phyloP scores from a whole-genome alignment of 352 stramenopile species.

The Phytophthora pinifolia region DNA sequence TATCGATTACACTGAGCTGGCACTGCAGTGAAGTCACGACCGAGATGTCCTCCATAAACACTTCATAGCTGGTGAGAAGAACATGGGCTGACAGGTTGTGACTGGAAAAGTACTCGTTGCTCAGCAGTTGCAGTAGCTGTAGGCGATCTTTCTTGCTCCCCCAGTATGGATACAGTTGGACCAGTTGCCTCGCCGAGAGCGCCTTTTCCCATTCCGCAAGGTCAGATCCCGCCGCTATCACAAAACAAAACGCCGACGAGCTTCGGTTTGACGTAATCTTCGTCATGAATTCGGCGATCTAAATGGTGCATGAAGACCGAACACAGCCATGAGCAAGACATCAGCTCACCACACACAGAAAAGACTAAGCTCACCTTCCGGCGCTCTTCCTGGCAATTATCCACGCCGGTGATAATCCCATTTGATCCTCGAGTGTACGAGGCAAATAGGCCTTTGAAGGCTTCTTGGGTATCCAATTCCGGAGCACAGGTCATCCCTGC shows the following conservation, averaged over 20 bases:
- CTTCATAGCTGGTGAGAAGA: conserved; percentile 57
- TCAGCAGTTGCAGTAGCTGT: conserved; percentile 39
- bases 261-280: conserved; percentile 30
- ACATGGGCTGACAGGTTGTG: conserved; percentile 40
- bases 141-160: conserved; percentile 42
- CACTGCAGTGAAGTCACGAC: conserved; percentile 45
- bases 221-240: conserved; percentile 42
- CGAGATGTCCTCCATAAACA: conserved; percentile 51
- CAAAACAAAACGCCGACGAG: conserved; percentile 41
- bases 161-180: conserved; percentile 59
- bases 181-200: conserved; percentile 24
- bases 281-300: conserved; percentile 37
- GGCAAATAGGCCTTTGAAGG: conserved; percentile 15
- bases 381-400: conserved; percentile 24
- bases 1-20: conserved; percentile 49
- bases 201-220: conserved; percentile 42
- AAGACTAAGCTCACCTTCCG: conserved; percentile 22
- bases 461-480: conserved; percentile 9
- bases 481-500: not conserved
- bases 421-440: conserved; percentile 36
- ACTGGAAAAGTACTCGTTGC: conserved; percentile 35
- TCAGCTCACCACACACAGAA: not conserved
- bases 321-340: not conserved
- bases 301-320: conserved; percentile 10
- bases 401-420: conserved; percentile 27